Base-by-base conservation (phyloP, 805 yeast genomes). In the Kluyveromyces lactis region DNA sequence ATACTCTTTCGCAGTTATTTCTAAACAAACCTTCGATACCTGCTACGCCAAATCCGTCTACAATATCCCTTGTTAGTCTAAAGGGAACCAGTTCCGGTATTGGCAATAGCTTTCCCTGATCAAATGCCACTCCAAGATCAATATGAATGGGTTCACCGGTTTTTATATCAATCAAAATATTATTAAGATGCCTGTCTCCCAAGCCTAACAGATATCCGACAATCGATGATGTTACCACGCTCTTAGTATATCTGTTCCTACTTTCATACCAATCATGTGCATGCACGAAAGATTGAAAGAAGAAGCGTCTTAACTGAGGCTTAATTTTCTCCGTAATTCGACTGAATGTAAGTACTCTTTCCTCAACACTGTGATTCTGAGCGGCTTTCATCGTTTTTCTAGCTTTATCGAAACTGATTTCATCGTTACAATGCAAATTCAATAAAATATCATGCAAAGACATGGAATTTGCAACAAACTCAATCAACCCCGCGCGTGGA, bases 51-150 rank as follows among this genome's bases (percentile, higher is more conserved):
- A 94, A 74, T 0, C 94, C 98, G 64, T 92, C 97, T 4, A 87
- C 80, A 39, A 92, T 69, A 56, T 94, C 97, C 42, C 95, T 67
- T 0, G 97, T 86, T 26, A 94, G 64, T 45, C 99, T 64, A 56
- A 92, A 94, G 4, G 99, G 98, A 4, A 94, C 95, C 0, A 83
- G 71, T 53, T 92, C 99, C 0, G 99, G 98, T 7, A 90, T 74
- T 0, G 90, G 81, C 29, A 92, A 65, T 11, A 78, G 62, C 50
- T 74, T 79, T 0, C 97, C 98, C 52, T 87, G 96, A 57, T 92
- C 98, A 64, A 92, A 92, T 0, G 97, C 94, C 33, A 92, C 89
- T 0, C 98, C 99, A 13, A 92, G 64, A 59, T 92, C 99, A 49
- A 92, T 94, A 56, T 94, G 98, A 18, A 92, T 79, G 0, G 96